Base-by-base conservation (phyloP, 345 rosid species). In the Turnera subulata region DNA sequence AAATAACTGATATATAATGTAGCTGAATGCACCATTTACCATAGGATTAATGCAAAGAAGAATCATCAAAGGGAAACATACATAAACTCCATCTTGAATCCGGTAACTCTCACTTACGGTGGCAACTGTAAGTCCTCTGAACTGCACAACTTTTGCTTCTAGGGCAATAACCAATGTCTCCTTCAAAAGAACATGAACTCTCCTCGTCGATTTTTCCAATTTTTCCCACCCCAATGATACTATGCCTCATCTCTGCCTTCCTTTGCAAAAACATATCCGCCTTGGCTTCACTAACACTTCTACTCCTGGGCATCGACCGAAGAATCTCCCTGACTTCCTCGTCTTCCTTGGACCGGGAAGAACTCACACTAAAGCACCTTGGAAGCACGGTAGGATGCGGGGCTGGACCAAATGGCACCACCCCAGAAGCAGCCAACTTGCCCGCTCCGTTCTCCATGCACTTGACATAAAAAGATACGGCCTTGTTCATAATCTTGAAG, bases 141-240 rank as follows among this genome's bases (percentile, higher is more conserved):
- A 50, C 3, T 1, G 38, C 48, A 39, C 29, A 44, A 17, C 48
- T 39, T 39, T 6, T 49, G 45, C 25, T 49, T 60, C 47, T 50
- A 16, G 17, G 39, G 23, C 14, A 0, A n/a, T n/a, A n/a, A n/a
- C 4, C 39, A 12, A 24, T 19, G 1, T 29, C 43, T 32, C 52
- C 58, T 14, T 11, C 43, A 43, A 62, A 62, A 10, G 32, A 19
- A 44, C 58, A 29, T 29, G 52, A 2, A 15, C n/a, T 32, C 0
- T 62, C 58, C 26, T 62, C 58, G 16, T 52, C 45, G 20, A 43
- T 43, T n/a, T 33, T 43, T 16, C 66, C 51, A 43, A 32, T 52
- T 22, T 20, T 52, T 14, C 58, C 58, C 11, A 52, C 7, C 11
- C 49, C 51, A 52, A 52, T 29, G 19, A 50, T 45, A 6, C 19